Evolutionary conservation across 2,329 filamentous ascomycete genomes (phyloP), one percentile per base, ranked within the genome.

Genomic region (Mycocentrospora acerina): DNA sequence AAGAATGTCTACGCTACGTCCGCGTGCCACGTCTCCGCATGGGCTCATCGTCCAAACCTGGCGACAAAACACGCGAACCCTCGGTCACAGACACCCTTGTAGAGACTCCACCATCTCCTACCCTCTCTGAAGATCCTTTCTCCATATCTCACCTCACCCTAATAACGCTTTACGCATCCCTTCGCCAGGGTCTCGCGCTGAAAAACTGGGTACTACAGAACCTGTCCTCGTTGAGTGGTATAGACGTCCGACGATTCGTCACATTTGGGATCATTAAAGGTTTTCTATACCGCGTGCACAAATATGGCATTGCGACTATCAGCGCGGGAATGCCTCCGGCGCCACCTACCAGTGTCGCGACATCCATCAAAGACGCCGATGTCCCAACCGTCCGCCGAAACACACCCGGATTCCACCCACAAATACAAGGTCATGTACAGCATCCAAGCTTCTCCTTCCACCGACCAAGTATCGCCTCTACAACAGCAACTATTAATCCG

Each of bases 201-300:
- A 86, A 86, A 60, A 87, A 91, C 63, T 97, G 90, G 88, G 83
- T 93, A 51, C 77, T 86, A 42, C 75, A 83, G 22, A 86, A 95
- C 66, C 78, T 82, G 51, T 80, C 85, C 27, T 71, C 86, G 26
- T 76, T 96, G 7, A 74, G 78, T 10, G 84, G 85, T 58, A 82
- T 98, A 40, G 93, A 98, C 64, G 82, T 96, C 38, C 82, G 93
- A 10, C 84, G 93, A 18, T 84, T 98, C 48, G 88, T 97, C 48
- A 94, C 95, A 42, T 98, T 97, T 59, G 93, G 91, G 40, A 80
- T 96, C 42, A 95, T 97, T 66, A 97, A 97, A 70, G 90, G 91
- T 12, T 87, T 94, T 53, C 71, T 98, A 16, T 96, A 96, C 67
- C 82, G 93, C 24, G 85, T 96, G 27, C 89, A 97, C 71, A 94